These are phyloP conservation scores for Forsythia viridissima DNA, from an alignment of 257 asterid genomes.

Conservation along the genomic window DNA sequence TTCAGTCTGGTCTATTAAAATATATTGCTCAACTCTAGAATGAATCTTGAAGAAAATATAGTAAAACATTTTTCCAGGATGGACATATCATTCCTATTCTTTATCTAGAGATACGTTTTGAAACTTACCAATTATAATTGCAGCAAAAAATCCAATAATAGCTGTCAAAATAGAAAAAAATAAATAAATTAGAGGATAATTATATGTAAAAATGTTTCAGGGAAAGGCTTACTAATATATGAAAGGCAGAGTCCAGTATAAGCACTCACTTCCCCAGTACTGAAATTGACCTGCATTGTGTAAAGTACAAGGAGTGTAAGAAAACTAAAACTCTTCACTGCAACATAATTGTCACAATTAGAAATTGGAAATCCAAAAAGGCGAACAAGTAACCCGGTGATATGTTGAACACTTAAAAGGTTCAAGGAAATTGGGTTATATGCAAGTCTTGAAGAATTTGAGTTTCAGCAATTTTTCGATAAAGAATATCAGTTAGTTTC, in stretches of 20 bases:
- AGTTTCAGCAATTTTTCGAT: too few relatives aligned
- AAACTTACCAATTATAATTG: conserved; percentile 35
- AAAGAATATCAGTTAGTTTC: too few relatives aligned
- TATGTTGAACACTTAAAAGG: too few relatives aligned
- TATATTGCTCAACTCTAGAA: neutral
- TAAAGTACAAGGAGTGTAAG: neutral
- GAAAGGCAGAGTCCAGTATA: neutral
- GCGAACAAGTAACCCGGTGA: too few relatives aligned
- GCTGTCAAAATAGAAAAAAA: conserved; percentile 24
- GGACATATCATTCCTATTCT: neutral
- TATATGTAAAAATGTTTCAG: neutral
- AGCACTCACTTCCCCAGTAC: neutral
- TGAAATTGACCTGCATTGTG: neutral
- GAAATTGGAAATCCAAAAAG: too few relatives aligned
- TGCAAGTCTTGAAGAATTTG: too few relatives aligned
- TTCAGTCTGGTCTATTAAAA: too few relatives aligned
- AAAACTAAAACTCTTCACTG: neutral
- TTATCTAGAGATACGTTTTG: neutral
- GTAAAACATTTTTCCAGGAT: neutral
- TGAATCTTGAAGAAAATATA: neutral
- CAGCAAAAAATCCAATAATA: conserved; percentile 6
- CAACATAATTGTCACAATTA: too few relatives aligned
- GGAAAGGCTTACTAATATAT: conserved; percentile 7
- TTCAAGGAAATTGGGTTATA: too few relatives aligned
- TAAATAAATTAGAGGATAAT: conserved; percentile 22